phyloP scores from a whole-genome alignment of 805 yeast genomes.

The Lachancea sp. region DNA sequence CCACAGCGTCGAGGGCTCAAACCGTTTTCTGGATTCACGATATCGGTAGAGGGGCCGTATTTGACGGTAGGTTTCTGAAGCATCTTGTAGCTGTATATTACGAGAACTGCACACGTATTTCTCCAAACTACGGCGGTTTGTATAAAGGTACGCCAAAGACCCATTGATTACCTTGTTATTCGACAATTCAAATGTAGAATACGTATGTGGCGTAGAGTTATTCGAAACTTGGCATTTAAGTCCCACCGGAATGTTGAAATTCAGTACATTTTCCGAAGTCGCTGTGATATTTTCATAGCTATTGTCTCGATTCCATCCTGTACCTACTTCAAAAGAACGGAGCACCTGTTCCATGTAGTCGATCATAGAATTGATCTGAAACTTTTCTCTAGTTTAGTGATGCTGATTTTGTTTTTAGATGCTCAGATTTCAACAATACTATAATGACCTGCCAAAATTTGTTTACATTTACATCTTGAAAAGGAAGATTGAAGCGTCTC shows the following conservation, averaged over 20 bases:
- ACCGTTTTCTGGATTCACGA: neutral
- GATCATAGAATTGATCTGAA: constrained; percentile 42
- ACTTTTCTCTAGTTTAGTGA: too few species aligned
- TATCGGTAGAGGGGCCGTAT: constrained; percentile 41
- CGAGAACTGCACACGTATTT: constrained; percentile 44
- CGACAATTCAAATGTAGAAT: constrained; percentile 64
- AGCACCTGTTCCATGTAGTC: constrained; percentile 84
- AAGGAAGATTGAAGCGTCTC: too few species aligned
- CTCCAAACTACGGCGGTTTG: constrained; percentile 48
- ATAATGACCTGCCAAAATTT: too few species aligned
- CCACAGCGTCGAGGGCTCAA: constrained; percentile 37
- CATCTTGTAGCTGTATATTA: constrained; percentile 54
- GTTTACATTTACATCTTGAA: too few species aligned
- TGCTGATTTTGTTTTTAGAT: too few species aligned
- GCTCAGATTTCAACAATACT: too few species aligned
- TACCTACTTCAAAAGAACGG: constrained; percentile 58
- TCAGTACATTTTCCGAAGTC: constrained; percentile 61
- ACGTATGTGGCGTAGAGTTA: constrained; percentile 60
- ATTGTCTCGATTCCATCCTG: constrained; percentile 76
- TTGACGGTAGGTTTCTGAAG: constrained; percentile 60
- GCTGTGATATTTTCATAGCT: constrained; percentile 68
- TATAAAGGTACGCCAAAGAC: constrained; percentile 72
- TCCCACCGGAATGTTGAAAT: constrained; percentile 68
- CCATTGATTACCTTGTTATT: constrained; percentile 66
- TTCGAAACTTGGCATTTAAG: constrained; percentile 60